A percentile compares a stretch with the other conserved stretches of the same genome.
These are phyloP conservation scores for Esteya vermicola DNA, from an alignment of 2,329 filamentous ascomycete species.

Conservation along the genomic window DNA sequence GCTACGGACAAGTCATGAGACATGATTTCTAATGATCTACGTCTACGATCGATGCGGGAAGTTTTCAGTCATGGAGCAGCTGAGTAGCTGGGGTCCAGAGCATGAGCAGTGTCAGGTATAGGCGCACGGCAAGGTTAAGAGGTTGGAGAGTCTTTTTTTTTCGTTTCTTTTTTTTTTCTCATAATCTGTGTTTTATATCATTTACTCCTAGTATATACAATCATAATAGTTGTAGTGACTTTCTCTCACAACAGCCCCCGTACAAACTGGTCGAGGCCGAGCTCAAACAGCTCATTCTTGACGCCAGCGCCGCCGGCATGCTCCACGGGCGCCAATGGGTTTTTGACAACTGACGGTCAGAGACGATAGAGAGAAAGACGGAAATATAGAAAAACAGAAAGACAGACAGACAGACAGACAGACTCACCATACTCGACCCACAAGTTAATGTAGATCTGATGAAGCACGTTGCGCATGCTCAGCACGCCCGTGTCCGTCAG, in stretches of 20 bases:
- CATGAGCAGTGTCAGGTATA: too few relatives aligned
- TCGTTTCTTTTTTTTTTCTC: too few relatives aligned
- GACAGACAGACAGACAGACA: background rate
- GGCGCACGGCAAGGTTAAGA: too few relatives aligned
- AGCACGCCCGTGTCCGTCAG: conserved; percentile 78
- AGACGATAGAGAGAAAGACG: background rate
- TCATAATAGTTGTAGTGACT: too few relatives aligned
- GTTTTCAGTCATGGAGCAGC: too few relatives aligned
- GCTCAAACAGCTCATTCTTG: conserved; percentile 55
- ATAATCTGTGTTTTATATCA: too few relatives aligned
- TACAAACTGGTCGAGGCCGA: conserved; percentile 65
- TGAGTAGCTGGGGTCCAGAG: too few relatives aligned
- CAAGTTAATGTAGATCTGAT: conserved; percentile 97
- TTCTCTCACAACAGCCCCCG: conserved; percentile 39
- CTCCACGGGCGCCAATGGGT: conserved; percentile 53
- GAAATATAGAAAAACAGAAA: background rate
- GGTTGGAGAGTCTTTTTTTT: too few relatives aligned
- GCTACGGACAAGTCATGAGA: conserved; percentile 29
- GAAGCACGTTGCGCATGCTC: conserved; percentile 85
- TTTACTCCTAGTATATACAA: too few relatives aligned
- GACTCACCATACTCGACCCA: conserved; percentile 83
- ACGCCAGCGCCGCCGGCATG: conserved; percentile 56
- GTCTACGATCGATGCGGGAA: too few relatives aligned
- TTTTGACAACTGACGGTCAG: conserved; percentile 47
- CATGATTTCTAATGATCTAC: too few relatives aligned